Conservation (phyloP, 2,329 filamentous ascomycete genomes). For the Coniosporium uncinatum region DNA sequence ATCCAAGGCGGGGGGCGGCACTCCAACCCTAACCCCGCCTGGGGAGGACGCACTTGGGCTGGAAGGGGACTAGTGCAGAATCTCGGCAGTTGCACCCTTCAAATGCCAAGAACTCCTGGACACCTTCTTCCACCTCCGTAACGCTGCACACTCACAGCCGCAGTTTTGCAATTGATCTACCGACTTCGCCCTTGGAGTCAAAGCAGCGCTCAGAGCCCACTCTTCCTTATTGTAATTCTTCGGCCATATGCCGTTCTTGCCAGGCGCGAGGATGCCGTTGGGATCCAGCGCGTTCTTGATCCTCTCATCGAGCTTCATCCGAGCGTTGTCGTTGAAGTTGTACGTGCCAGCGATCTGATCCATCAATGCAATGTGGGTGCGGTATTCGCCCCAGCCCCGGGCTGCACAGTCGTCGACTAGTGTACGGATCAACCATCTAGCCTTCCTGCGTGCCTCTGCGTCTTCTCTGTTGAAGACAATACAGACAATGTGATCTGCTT, state of each 20-base stretch:
- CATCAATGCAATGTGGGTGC: constrained; percentile 38
- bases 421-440: constrained; percentile 27
- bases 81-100: too few species aligned
- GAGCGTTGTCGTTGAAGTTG: constrained; percentile 31
- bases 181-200: too few species aligned
- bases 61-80: too few species aligned
- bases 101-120: too few species aligned
- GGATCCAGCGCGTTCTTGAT: constrained; percentile 42
- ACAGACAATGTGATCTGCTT: constrained; percentile 41
- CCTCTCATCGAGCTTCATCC: constrained; percentile 35
- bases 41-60: too few species aligned
- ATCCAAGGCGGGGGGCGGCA: too few species aligned
- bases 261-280: constrained; percentile 40
- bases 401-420: constrained; percentile 32
- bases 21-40: too few species aligned
- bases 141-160: too few species aligned
- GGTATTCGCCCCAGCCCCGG: constrained; percentile 38
- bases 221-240: constrained; percentile 9
- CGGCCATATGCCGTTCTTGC: constrained; percentile 40
- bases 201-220: not conserved
- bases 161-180: too few species aligned
- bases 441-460: constrained; percentile 26
- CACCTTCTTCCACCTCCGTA: too few species aligned
- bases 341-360: constrained; percentile 40
- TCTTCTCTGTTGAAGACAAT: constrained; percentile 43